Base-by-base conservation (phyloP, 1,284 basidiomycete genomes). In the Tranzscheliella williamsii region DNA sequence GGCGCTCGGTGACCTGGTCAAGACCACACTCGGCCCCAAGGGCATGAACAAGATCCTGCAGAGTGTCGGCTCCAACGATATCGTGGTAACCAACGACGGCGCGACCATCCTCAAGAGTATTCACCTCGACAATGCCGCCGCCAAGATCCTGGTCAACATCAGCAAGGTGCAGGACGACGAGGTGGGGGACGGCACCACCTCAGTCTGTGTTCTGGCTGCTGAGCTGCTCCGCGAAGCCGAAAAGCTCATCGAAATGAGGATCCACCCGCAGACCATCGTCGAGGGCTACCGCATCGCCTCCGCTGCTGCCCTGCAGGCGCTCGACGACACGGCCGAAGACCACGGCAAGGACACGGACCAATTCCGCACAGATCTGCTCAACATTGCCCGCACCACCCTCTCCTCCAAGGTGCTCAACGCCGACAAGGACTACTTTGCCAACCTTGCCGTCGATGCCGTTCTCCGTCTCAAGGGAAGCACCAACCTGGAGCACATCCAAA, bases 111-210 rank as follows among this genome's bases (percentile, higher is more conserved):
- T 99, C 63, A 96, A 95, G 79, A 87, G 90, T 43, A 97, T 99
- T 72, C 89, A 92, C 69, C 86, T 99, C 63, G 95, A 98, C 81
- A 98, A 99, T 78, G 90, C 95, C 3, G 94, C 95, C 0, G 95
- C 95, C 42, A 98, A 98, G 83, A 97, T 99, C 77, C 85, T 98
- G 42, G 95, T 98, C 75, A 97, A 98, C 81, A 98, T 99, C 78
- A 94, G 91, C n/a, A 98, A 99, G 79, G 93, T 97, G 15, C 95
- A 98, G 80, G 95, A 99, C 75, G 95, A 99, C 78, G 95, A 99
- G 80, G 87, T 99, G 36, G 95, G 95, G 15, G 95, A 97, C 80
- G 95, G 95, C 22, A 98, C 93, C 20, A 98, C 93, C 9, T 87
- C 84, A 41, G 94, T 98, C 27, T 92, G 90, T 60, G 93, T 99